Base-by-base conservation (phyloP, 2,329 filamentous ascomycete genomes). In the Claviceps sorghi region DNA sequence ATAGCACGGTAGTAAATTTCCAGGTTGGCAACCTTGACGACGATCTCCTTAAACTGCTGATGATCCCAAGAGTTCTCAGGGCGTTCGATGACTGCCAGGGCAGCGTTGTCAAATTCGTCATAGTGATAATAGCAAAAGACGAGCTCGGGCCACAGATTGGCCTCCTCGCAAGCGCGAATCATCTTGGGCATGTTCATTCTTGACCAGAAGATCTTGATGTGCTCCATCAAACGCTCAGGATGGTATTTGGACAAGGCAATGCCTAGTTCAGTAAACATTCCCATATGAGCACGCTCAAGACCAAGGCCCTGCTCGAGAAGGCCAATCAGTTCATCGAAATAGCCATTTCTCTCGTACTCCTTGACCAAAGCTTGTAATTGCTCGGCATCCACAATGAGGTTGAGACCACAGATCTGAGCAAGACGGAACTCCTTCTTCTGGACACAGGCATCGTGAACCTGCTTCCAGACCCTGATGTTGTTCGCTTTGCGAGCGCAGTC, bases 81-180 rank as follows among this genome's bases (percentile, higher is more conserved):
- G 60, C 89, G 88, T 75, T 98, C 93, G 80, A 98, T 98, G 74
- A 98, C 95, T 19, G 93, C 88, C 52, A 98, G 78, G 48, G 90
- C 89, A 45, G 93, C 93, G 64, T 98, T 97, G 70, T 98, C 94
- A 69, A 86, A 96, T 67, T 98, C 94, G 59, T 98, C 94, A 64
- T 96, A 97, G 71, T 98, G 93, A 67, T 88, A 88, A 76, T 97
- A 97, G 60, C 95, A 79, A 80, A 98, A 98, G 51, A 98, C 88
- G 57, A 98, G 76, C 72, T 98, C 93, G 0, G 93, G 91, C 93
- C 93, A 98, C 34, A 98, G 74, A 66, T 95, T 90, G 49, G 90
- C 91, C 61, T 95, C 88, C 74, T 97, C 91, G 69, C 85, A 91
- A 29, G 88, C 89, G 50, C 83, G 81, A 60, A 98, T 95, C 78